Conservation (phyloP, 257 asterid genomes). For the Solanum okadae region DNA sequence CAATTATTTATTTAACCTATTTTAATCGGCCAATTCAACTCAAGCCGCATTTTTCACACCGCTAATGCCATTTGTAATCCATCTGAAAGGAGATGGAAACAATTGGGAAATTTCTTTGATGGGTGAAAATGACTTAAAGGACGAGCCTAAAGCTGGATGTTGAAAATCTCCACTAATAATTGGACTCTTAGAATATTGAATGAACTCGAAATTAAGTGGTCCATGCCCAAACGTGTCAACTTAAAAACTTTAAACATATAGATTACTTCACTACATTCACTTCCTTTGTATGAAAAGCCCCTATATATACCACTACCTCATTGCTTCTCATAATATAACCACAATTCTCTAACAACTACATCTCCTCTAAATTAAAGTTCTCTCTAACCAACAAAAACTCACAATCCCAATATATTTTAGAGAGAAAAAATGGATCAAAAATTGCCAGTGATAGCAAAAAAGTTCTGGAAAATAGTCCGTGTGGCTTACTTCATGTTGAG, state of each 20-base stretch:
- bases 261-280: background rate
- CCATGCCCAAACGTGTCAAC: background rate
- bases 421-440: background rate
- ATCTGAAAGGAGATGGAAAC: background rate
- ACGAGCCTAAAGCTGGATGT: background rate
- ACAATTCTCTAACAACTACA: background rate
- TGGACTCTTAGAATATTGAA: background rate
- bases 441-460: conserved; percentile 12
- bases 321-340: background rate
- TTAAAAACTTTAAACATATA: background rate
- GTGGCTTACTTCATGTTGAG: conserved; percentile 14
- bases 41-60: background rate
- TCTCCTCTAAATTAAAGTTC: background rate
- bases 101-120: background rate
- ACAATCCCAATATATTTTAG: background rate
- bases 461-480: background rate
- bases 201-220: background rate
- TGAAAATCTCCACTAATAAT: background rate
- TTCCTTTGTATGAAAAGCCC: background rate
- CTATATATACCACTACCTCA: background rate
- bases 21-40: background rate
- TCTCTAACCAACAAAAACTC: background rate
- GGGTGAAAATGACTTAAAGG: background rate
- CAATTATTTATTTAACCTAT: background rate
- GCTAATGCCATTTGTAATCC: background rate